Evolutionary conservation across 345 rosid genomes (phyloP).

Genomic region (Salix exigua): DNA sequence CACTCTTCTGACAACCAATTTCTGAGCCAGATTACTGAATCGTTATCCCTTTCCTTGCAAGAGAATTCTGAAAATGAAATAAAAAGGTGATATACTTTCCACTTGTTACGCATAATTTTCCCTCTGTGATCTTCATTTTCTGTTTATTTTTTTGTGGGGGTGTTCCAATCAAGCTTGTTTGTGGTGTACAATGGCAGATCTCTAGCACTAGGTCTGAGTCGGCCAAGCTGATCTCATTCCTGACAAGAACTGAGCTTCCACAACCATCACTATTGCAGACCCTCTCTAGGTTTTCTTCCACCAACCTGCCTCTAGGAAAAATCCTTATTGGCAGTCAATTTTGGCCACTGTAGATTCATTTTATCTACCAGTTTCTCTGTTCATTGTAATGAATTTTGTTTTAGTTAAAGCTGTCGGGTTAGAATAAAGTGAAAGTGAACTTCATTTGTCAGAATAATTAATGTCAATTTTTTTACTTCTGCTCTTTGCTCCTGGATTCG

Average conservation of each 20-base stretch:
- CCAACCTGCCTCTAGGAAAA: neutral
- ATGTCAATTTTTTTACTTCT: neutral
- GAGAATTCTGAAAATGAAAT: neutral
- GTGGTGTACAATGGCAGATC: neutral
- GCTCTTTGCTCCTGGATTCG: neutral
- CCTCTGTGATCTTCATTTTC: too few relatives aligned
- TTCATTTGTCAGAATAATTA: neutral
- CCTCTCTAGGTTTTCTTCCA: neutral
- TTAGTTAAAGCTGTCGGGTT: neutral
- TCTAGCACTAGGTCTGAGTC: neutral
- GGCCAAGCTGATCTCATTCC: neutral
- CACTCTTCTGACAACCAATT: conserved; percentile 40
- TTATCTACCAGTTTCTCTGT: neutral
- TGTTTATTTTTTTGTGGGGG: too few relatives aligned
- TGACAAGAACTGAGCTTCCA: neutral
- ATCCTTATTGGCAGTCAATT: neutral
- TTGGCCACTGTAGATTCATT: neutral
- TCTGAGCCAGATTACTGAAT: conserved; percentile 13
- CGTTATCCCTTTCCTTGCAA: neutral
- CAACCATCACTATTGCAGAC: neutral
- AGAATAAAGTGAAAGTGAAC: neutral
- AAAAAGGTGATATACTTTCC: neutral
- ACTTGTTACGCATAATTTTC: neutral
- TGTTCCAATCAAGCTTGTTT: neutral
- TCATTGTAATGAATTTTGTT: conserved; percentile 13